Conservation (phyloP, 441 rosid genomes). For the Adansonia gregorii region DNA sequence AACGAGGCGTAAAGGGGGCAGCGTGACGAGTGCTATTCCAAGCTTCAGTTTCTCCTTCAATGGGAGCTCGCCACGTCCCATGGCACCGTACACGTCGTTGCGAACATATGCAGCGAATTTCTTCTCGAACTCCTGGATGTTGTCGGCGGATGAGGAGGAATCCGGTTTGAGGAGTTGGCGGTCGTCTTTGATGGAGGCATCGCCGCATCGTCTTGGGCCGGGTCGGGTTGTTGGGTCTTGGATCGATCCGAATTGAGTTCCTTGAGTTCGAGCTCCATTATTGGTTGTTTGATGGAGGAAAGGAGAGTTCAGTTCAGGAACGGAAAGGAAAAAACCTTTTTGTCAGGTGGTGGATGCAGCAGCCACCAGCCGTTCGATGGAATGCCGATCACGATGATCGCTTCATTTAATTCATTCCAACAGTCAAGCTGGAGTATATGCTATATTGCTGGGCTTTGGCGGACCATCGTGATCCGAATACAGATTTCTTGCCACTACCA, state of each 20-base stretch:
- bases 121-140: conserved; percentile 74
- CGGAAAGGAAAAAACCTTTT: too few relatives aligned
- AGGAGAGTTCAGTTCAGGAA: too few relatives aligned
- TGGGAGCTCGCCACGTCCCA: conserved; percentile 87
- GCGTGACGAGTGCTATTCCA: conserved; percentile 64
- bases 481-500: too few relatives aligned
- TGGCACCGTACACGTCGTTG: conserved; percentile 73
- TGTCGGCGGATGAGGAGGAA: conserved; percentile 26
- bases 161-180: conserved; percentile 78
- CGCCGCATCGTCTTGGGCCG: conserved; percentile 35
- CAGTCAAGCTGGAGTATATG: background rate
- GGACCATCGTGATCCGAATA: too few relatives aligned
- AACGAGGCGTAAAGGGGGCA: conserved; percentile 73
- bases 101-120: conserved; percentile 87
- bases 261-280: conserved; percentile 68
- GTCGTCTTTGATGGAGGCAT: conserved; percentile 59
- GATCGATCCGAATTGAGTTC: conserved; percentile 45
- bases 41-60: conserved; percentile 60
- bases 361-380: background rate
- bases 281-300: background rate
- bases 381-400: background rate
- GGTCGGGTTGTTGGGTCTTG: conserved; percentile 16
- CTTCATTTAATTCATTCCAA: background rate
- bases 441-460: too few relatives aligned
- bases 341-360: background rate